Conservation (phyloP, 495 filamentous ascomycete species). For the Penicillium alfredii region DNA sequence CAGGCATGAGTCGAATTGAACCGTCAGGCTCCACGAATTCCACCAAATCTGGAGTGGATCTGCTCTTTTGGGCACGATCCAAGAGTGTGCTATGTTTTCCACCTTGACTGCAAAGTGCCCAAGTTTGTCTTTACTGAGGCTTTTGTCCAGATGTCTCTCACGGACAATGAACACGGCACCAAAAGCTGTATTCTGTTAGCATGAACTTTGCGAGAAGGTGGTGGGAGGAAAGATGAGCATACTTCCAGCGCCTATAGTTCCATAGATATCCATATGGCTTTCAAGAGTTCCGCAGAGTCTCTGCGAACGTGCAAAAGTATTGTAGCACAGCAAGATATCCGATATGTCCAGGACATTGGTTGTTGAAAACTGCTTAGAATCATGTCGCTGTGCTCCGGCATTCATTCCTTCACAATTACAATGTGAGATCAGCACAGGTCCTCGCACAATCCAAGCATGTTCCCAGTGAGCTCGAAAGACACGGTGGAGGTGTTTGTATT, state of each 20-base stretch:
- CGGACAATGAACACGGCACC: constrained; percentile 19
- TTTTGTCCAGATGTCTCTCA: neutral
- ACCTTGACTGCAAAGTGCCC: constrained; percentile 21
- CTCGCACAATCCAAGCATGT: too few relatives aligned
- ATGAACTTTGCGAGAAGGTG: neutral
- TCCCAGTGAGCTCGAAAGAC: too few relatives aligned
- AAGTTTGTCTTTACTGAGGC: neutral
- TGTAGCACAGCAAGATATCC: too few relatives aligned
- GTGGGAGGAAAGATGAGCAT: constrained; percentile 2
- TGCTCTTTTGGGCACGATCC: neutral
- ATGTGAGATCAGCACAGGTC: too few relatives aligned
- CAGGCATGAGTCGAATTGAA: constrained; percentile 12
- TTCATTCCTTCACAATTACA: too few relatives aligned
- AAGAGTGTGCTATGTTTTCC: constrained; percentile 10
- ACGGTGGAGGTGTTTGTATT: too few relatives aligned
- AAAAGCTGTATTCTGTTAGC: constrained; percentile 18
- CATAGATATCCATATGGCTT: constrained; percentile 14
- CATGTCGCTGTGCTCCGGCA: too few relatives aligned
- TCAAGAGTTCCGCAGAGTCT: constrained; percentile 5
- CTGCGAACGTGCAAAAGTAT: neutral
- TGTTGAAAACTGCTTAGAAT: too few relatives aligned
- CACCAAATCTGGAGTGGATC: constrained; percentile 2
- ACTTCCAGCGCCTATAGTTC: constrained; percentile 17
- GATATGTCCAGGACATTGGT: too few relatives aligned
- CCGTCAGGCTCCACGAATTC: constrained; percentile 2